These are phyloP conservation scores for Madurella mycetomatis DNA, from an alignment of 2,329 filamentous ascomycete species.

Conservation along the genomic window DNA sequence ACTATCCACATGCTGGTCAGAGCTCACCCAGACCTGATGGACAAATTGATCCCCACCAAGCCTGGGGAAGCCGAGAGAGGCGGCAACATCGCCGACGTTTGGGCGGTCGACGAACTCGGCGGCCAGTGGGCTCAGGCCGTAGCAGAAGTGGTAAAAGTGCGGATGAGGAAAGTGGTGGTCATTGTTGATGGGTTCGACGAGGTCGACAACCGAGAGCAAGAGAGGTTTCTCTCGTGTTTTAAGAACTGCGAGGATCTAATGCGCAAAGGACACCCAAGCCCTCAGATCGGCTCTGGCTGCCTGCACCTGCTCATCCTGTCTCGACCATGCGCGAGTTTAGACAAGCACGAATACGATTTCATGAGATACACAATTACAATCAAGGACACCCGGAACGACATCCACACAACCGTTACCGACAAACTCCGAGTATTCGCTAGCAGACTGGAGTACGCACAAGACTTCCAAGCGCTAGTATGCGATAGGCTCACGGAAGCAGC, in stretches of 20 bases:
- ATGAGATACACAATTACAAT: neutral
- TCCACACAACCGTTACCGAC: neutral
- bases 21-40: neutral
- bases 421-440: neutral
- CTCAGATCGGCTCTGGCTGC: too few species aligned
- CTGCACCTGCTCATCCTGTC: neutral
- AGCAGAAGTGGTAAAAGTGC: neutral
- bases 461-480: neutral
- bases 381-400: neutral
- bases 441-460: neutral
- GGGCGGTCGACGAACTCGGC: too few species aligned
- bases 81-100: too few species aligned
- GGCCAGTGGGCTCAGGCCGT: neutral
- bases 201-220: neutral
- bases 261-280: too few species aligned
- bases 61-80: too few species aligned
- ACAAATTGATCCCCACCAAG: neutral
- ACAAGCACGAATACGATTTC: neutral
- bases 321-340: neutral
- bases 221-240: neutral
- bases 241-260: neutral
- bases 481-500: neutral
- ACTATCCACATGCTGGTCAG: neutral
- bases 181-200: neutral
- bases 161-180: neutral